A percentile compares a stretch with the other conserved stretches of the same genome.
These are phyloP conservation scores for Rosa rugosa DNA, from an alignment of 306 rosid genomes.

Conservation along the genomic window DNA sequence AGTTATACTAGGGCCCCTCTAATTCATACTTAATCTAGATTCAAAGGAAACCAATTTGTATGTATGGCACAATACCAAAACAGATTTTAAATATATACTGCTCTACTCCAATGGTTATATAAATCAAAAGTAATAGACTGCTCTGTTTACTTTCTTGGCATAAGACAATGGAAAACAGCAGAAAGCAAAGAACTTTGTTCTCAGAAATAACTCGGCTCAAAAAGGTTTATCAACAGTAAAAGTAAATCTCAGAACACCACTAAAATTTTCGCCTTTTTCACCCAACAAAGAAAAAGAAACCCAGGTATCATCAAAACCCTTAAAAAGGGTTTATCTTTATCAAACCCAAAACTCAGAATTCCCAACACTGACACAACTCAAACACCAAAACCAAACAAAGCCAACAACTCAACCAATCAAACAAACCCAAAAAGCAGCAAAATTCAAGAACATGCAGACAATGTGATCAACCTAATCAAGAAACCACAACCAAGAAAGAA, in stretches of 20 bases:
- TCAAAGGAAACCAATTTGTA: background rate
- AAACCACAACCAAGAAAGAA: background rate
- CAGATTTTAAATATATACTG: background rate
- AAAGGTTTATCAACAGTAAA: constrained; percentile 1
- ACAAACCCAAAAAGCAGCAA: background rate
- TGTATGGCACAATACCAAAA: background rate
- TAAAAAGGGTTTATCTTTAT: constrained; percentile 17
- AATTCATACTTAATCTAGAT: background rate
- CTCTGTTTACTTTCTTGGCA: background rate
- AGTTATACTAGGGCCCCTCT: background rate
- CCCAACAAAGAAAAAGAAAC: constrained; percentile 1
- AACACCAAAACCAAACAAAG: background rate
- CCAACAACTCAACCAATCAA: background rate
- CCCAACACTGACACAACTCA: background rate
- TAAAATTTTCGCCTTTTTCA: background rate
- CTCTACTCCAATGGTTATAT: background rate
- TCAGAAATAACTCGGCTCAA: background rate
- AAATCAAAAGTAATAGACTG: background rate
- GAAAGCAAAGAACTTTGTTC: background rate
- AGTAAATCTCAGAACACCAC: background rate
- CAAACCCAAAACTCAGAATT: constrained; percentile 1
- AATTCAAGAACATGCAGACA: constrained; percentile 30
- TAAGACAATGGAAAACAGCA: background rate
- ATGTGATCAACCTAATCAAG: constrained; percentile 27
- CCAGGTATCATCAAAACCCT: constrained; percentile 11